Evolutionary conservation across 1,139 yeast species (phyloP), one percentile per base, ranked within the genome.

Genomic region (Candida labiduridarum): DNA sequence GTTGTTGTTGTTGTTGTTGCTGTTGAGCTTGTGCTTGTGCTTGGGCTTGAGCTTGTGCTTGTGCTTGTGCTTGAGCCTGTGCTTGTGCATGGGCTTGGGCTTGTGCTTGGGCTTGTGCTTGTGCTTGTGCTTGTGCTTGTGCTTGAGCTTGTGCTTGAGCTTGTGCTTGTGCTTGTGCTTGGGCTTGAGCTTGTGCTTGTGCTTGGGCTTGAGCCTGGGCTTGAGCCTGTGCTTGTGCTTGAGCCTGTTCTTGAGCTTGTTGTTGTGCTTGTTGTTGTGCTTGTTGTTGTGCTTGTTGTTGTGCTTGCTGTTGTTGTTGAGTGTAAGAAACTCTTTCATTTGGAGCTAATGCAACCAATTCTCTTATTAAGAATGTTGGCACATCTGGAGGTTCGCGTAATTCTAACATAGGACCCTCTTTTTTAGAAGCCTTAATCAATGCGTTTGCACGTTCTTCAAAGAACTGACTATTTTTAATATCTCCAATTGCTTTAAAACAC

Each of bases 351-450:
- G 78, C 75, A 39, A 79, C 78, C 30, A 79, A 64, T 53, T 80
- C 84, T 54, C 83, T 67, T 42, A 81, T 61, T 46, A 80, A 63
- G 40, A 65, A 66, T 44, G 69, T 62, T 6, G 85, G 83, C 16
- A 82, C 79, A 48, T 74, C 79, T 5, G 83, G 80, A 2, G 84
- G 79, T 10, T 73, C 74, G 56, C 80, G 67, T 50, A 77, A 67
- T 1, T 70, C 65, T 0, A 83, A 82, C 18, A 69, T 67, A 11
- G 80, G 76, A 1, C 69, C 76, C 49, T 74, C 76, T 14, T 76
- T 74, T 47, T 69, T 68, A 1, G 76, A 66, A 9, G 82, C 80
- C 19, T 68, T 67, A 7, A 69, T 66, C 48, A 79, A 64, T 6
- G 68, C 63, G 35, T 68, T 71, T 0, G 82, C 74, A 49, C 84